Base-by-base conservation (phyloP, 108 stramenopile genomes). In the Cyclotella atomus region DNA sequence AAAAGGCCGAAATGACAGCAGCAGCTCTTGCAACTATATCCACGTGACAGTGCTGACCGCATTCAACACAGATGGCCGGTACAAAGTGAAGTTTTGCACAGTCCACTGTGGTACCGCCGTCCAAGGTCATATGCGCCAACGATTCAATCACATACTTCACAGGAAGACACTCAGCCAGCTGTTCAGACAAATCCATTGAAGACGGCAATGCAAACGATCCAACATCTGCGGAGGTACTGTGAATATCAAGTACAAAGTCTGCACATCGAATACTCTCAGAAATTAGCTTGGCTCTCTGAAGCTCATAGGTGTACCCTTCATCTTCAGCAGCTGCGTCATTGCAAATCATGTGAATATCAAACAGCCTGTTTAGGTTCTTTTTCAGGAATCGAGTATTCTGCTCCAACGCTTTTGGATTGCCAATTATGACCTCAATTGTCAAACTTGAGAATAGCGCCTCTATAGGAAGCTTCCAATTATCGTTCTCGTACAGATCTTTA, bases 161-260 rank as follows among this genome's bases (percentile, higher is more conserved):
- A 17, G 77, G 77, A 45, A 78, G 68, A 32, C 50, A 46, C 45
- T 73, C 47, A 24, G 77, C 77, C 10, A 78, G 28, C 24, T 65
- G 29, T 34, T 78, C 77, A 38, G 71, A 73, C 23, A 70, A 43
- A 27, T 73, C 77, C 24, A 62, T 53, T 27, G 71, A 73, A n/a
- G 71, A 66, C 57, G 77, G 77, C 55, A 78, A 59, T 1, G 77
- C 77, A 66, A 78, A 78, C 10, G 77, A 66, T n/a, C 72, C 77
- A 25, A 73, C 71, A 73, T 78, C 55, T 21, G 77, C 47, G 8
- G 77, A 78, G 19, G 54, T 59, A n/a, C 70, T 71, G 36, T 78
- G 77, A 9, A 78, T 72, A 30, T 78, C 77, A 38, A 78, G 65
- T 8, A 78, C 71, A 46, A 70, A 73, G 38, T 78, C 77, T 19